phyloP scores from a whole-genome alignment of 2,329 filamentous ascomycete species.

The Hymenoscyphus linearis region DNA sequence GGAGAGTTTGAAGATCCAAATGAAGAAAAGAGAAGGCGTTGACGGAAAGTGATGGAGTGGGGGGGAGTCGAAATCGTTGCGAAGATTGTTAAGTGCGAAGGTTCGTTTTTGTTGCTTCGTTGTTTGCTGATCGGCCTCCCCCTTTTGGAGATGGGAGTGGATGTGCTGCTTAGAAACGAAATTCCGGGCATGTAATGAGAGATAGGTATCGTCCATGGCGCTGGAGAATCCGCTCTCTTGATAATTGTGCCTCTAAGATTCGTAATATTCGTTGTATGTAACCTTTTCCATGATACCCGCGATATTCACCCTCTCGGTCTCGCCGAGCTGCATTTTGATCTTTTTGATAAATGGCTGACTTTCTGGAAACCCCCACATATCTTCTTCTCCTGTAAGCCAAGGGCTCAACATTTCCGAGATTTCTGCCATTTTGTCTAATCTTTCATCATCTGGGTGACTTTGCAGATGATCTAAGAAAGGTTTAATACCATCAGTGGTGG shows the following conservation, averaged over 20 bases:
- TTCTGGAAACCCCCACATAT: background rate
- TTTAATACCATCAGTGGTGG: background rate
- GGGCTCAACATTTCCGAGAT: conserved; percentile 2
- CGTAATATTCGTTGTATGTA: background rate
- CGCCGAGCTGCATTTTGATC: background rate
- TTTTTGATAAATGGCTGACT: background rate
- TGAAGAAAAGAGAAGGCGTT: too few species aligned
- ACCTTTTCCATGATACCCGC: background rate
- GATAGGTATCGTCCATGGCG: background rate
- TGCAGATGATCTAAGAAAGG: background rate
- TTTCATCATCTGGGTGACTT: conserved; percentile 1
- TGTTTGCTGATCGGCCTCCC: background rate
- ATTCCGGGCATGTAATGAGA: background rate
- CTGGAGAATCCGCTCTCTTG: background rate
- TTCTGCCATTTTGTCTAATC: background rate
- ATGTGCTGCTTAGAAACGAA: too few species aligned
- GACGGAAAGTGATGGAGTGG: too few species aligned
- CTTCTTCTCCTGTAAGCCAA: background rate
- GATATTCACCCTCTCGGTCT: background rate
- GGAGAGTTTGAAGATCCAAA: background rate
- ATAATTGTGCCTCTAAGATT: background rate
- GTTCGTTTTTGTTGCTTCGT: background rate
- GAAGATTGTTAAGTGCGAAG: background rate
- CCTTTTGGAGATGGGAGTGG: background rate
- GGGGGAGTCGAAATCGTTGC: too few species aligned